A percentile compares a stretch with the other conserved stretches of the same genome.
Evolutionary conservation across 2,329 filamentous ascomycete species (phyloP).

Genomic region (Thelonectria olida): DNA sequence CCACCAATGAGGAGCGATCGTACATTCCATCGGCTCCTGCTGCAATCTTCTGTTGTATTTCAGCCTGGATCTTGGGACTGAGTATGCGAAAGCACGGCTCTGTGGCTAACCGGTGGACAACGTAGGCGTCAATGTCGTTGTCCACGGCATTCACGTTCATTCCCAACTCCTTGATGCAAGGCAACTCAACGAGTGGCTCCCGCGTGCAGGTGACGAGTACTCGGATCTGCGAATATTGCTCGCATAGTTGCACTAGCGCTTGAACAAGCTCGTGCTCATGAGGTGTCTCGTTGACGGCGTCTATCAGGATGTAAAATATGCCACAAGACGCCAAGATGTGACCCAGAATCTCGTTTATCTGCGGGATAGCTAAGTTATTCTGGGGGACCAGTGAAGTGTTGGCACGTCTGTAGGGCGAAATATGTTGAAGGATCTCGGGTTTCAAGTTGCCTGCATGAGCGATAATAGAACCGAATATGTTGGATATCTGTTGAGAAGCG

Average conservation of each 20-base stretch:
- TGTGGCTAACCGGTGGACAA: conserved; percentile 26
- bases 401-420: conserved; percentile 23
- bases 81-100: conserved; percentile 30
- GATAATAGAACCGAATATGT: conserved; percentile 42
- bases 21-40: conserved; percentile 37
- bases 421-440: conserved; percentile 27
- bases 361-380: conserved; percentile 26
- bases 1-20: background rate
- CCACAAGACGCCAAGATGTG: conserved; percentile 17
- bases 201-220: conserved; percentile 35
- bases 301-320: conserved; percentile 32
- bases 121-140: conserved; percentile 36
- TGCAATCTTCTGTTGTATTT: conserved; percentile 33
- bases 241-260: conserved; percentile 25
- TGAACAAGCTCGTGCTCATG: conserved; percentile 24
- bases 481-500: conserved; percentile 37
- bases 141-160: conserved; percentile 32
- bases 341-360: conserved; percentile 25
- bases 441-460: conserved; percentile 29
- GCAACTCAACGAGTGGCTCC: conserved; percentile 11
- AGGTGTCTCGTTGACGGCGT: conserved; percentile 37
- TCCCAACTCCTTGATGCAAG: conserved; percentile 17
- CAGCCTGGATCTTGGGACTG: conserved; percentile 28
- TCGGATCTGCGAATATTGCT: conserved; percentile 24
- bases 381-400: conserved; percentile 27